Evolutionary conservation across 805 yeast genomes (phyloP).

Genomic region (Debaryomyces tyrocola): DNA sequence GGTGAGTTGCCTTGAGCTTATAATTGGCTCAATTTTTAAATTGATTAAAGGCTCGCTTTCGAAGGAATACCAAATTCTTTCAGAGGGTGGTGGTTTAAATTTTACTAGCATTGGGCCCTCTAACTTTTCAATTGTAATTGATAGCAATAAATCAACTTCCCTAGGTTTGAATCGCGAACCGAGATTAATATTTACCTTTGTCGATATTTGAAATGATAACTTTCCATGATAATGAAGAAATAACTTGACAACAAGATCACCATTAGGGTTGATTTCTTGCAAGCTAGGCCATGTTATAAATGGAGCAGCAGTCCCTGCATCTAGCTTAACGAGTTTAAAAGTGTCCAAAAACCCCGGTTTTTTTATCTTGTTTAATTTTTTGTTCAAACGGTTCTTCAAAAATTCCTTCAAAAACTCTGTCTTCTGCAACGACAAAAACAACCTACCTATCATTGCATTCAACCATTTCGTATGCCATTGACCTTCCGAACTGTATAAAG

Average conservation of each 20-base stretch:
- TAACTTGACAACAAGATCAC: constrained; percentile 61
- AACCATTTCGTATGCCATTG: constrained; percentile 87
- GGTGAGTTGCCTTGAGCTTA: constrained; percentile 78
- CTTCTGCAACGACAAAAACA: constrained; percentile 73
- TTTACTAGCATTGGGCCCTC: constrained; percentile 72
- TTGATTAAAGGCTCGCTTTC: constrained; percentile 74
- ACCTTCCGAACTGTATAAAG: constrained; percentile 78
- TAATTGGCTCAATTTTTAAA: constrained; percentile 83
- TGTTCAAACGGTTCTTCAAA: constrained; percentile 59
- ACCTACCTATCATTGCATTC: constrained; percentile 81
- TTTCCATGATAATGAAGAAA: constrained; percentile 73
- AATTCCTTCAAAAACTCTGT: constrained; percentile 64
- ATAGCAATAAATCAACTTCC: constrained; percentile 72
- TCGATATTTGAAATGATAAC: constrained; percentile 73
- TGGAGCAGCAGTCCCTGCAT: constrained; percentile 82
- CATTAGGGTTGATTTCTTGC: constrained; percentile 74
- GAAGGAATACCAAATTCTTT: constrained; percentile 88
- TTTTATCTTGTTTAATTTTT: constrained; percentile 75
- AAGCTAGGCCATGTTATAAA: constrained; percentile 71
- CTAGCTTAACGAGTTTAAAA: constrained; percentile 67
- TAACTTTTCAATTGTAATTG: constrained; percentile 64
- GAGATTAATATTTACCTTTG: constrained; percentile 73
- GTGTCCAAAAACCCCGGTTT: constrained; percentile 88
- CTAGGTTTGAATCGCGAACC: constrained; percentile 74
- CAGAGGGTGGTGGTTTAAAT: constrained; percentile 88